Conservation (phyloP, 1,284 basidiomycete species). For the Meira nashicola region DNA sequence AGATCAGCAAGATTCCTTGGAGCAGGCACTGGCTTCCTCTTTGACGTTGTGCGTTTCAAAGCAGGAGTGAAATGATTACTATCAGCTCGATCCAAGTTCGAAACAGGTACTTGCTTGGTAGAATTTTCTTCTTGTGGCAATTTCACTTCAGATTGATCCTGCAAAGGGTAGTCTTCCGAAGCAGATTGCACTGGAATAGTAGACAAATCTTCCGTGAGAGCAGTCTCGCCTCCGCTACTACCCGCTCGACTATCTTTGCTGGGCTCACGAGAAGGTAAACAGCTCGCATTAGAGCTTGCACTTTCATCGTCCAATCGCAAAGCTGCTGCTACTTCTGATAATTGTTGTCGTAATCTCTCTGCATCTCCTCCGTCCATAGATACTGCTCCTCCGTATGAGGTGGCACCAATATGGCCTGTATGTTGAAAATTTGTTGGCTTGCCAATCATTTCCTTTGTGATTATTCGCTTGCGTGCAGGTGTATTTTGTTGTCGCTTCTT, state of each 20-base stretch:
- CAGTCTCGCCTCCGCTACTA: neutral
- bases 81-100: too few relatives aligned
- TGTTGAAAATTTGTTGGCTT: slow-evolving; percentile 21
- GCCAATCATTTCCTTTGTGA: slow-evolving; percentile 18
- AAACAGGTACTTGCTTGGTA: neutral
- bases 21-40: slow-evolving; percentile 4
- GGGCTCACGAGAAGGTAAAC: neutral
- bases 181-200: neutral
- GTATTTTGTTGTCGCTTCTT: neutral
- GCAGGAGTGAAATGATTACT: too few relatives aligned
- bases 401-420: slow-evolving; percentile 19
- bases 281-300: neutral
- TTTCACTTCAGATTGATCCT: neutral
- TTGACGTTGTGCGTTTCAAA: slow-evolving; percentile 1
- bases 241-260: neutral
- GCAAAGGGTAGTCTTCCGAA: neutral
- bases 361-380: slow-evolving; percentile 7
- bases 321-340: slow-evolving; percentile 19
- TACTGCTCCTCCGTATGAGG: slow-evolving; percentile 11
- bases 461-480: slow-evolving; percentile 15
- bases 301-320: slow-evolving; percentile 13
- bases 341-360: slow-evolving; percentile 11
- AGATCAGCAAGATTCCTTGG: slow-evolving; percentile 10
- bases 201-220: neutral
- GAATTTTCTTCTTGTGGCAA: neutral